These are phyloP conservation scores for Ogataea naganishii DNA, from an alignment of 805 yeast species.

Conservation along the genomic window DNA sequence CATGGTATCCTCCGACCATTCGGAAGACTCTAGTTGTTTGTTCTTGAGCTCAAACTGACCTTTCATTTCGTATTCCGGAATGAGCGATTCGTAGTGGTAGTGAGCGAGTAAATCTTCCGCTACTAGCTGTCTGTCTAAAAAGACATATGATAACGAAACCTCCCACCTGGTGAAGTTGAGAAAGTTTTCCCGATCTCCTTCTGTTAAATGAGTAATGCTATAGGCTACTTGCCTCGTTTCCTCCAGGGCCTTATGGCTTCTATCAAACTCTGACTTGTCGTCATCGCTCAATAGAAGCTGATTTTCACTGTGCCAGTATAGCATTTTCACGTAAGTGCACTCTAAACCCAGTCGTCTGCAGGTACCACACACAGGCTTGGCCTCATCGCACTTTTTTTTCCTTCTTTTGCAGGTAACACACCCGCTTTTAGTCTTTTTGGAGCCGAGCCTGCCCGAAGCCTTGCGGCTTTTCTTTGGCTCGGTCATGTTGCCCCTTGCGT, in stretches of 20 bases:
- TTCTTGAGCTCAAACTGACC: constrained; percentile 5
- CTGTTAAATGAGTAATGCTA: neutral
- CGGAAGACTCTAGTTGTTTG: neutral
- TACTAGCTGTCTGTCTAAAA: neutral
- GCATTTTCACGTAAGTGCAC: constrained; percentile 11
- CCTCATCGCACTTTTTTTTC: constrained; percentile 31
- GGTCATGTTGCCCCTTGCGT: no score
- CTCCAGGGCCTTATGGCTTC: neutral
- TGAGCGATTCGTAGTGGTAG: constrained; percentile 2
- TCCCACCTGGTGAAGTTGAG: constrained; percentile 11
- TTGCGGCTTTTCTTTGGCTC: no score
- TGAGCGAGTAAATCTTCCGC: constrained; percentile 1
- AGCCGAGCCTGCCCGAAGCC: no score
- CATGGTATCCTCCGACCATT: neutral
- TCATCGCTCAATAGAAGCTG: constrained; percentile 5
- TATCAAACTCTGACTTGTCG: constrained; percentile 2
- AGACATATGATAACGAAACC: constrained; percentile 5
- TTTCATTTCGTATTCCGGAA: constrained; percentile 3
- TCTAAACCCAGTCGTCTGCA: constrained; percentile 12
- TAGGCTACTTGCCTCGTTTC: neutral
- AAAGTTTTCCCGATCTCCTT: constrained; percentile 2
- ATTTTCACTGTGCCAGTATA: constrained; percentile 12
- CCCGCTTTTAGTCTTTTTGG: constrained; percentile 22
- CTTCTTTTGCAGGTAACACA: constrained; percentile 34
- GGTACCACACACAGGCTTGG: constrained; percentile 13